Percentiles rank a stretch among this genome's conserved stretches.
Evolutionary conservation across 129 eudicot genomes (phyloP).

Genomic region (Apium graveolens): DNA sequence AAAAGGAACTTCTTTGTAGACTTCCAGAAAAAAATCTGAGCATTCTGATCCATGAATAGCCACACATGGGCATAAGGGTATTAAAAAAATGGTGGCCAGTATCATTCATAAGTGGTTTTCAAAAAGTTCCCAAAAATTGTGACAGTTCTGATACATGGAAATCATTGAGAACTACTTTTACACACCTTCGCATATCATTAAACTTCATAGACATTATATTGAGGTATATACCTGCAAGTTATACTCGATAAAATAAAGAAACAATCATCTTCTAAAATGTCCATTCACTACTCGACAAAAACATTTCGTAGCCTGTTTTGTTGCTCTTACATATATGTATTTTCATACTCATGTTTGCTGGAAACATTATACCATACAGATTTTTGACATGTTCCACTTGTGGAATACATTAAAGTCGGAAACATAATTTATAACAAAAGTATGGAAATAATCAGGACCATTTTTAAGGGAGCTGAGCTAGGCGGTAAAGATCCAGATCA

Average conservation of each 20-base stretch:
- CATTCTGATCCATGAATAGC: background rate
- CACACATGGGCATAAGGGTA: background rate
- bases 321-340: background rate
- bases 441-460: slow-evolving; percentile 67
- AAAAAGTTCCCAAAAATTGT: background rate
- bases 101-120: background rate
- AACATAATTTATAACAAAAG: slow-evolving; percentile 60
- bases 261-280: too few species aligned
- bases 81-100: background rate
- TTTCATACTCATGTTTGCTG: slow-evolving; percentile 28
- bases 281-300: background rate
- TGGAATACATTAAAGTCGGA: slow-evolving; percentile 90
- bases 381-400: slow-evolving; percentile 92
- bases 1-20: background rate
- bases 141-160: background rate
- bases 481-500: slow-evolving; percentile 99
- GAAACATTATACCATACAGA: slow-evolving; percentile 92
- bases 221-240: too few species aligned
- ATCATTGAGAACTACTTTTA: background rate
- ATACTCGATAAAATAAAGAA: too few species aligned
- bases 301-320: background rate
- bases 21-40: background rate
- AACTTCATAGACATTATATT: too few species aligned
- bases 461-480: slow-evolving; percentile 62
- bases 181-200: too few species aligned